Base-by-base conservation (phyloP, 164 flowering plant genomes). In the Nelumbo lutea region DNA sequence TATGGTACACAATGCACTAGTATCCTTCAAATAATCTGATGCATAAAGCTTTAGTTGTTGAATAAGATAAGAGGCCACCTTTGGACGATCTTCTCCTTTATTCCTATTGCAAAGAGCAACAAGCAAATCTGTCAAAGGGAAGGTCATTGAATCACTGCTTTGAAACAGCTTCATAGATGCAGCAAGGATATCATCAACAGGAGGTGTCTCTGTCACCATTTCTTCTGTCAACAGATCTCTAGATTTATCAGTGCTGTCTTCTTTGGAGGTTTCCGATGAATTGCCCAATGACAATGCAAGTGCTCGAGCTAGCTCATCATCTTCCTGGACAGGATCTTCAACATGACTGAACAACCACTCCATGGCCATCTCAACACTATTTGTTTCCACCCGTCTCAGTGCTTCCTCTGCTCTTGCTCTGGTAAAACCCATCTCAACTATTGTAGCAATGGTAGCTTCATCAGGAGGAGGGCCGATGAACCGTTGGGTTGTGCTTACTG, bases 291-390 rank as follows among this genome's bases (percentile, higher is more conserved):
- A 94, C 65, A 94, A 76, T 46, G 97, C 96, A 74, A 94, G 93
- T 56, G 97, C 98, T 60, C 88, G 90, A 65, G 98, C 97, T 67
- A 94, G 81, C 63, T 94, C 98, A 84, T 90, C 97, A 78, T 94
- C 98, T 72, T 94, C 97, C 78, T 88, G 95, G 57, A 86, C 89
- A 62, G 94, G 96, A 79, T 94, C 98, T 68, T 94, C 98, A 66
- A 89, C 79, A 79, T 91, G 98, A 79, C 77, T 86, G 69, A 88
- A 84, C 70, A 94, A 70, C 98, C 98, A 94, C 72, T 94, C 98
- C 97, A 90, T 90, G 43, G 98, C 97, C 96, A 94, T 83, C 78
- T 91, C 98, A 73, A 91, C 98, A 73, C 95, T 94, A 72, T 90
- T 91, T 65, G 90, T 80, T 73, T 83, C 93, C 55, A 88, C 93